Percentiles rank a stretch among this genome's conserved stretches.
phyloP scores from a whole-genome alignment of 2,329 filamentous ascomycete genomes.

The Phialophora tarda region DNA sequence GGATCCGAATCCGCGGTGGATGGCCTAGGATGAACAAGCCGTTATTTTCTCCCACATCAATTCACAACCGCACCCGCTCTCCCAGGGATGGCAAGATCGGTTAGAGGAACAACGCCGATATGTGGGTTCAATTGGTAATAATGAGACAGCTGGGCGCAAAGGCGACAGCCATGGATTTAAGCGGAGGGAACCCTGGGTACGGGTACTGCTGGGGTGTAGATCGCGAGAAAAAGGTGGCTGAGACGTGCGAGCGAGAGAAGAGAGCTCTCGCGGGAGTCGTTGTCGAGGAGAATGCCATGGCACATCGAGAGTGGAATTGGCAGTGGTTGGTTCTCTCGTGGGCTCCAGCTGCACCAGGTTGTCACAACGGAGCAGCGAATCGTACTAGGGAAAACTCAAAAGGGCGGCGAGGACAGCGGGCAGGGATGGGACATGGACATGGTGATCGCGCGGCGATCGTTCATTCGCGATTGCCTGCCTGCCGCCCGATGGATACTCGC shows the following conservation, averaged over 20 bases:
- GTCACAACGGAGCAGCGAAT: background rate
- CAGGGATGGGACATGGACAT: background rate
- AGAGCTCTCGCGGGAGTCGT: background rate
- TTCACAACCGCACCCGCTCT: background rate
- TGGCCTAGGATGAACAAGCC: slow-evolving; percentile 5
- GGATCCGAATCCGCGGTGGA: background rate
- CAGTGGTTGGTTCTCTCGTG: background rate
- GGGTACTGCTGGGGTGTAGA: background rate
- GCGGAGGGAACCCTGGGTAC: background rate
- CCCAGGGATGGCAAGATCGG: slow-evolving; percentile 9
- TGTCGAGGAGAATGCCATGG: background rate
- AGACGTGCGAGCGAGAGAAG: background rate
- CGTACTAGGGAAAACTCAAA: slow-evolving; percentile 1
- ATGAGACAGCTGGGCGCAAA: slow-evolving; percentile 2
- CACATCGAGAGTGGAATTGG: background rate
- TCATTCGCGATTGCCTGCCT: slow-evolving; percentile 3
- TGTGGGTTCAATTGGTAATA: slow-evolving; percentile 11
- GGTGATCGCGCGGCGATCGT: background rate
- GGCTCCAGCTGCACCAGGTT: background rate
- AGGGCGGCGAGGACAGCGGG: background rate
- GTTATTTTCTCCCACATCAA: background rate
- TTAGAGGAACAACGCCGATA: slow-evolving; percentile 1
- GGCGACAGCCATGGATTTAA: slow-evolving; percentile 10
- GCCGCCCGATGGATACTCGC: background rate
- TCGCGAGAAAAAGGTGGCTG: slow-evolving; percentile 11